A percentile compares a stretch with the other conserved stretches of the same genome.
phyloP scores from a whole-genome alignment of 768 basidiomycete species.

The Mycena albidolilacea region DNA sequence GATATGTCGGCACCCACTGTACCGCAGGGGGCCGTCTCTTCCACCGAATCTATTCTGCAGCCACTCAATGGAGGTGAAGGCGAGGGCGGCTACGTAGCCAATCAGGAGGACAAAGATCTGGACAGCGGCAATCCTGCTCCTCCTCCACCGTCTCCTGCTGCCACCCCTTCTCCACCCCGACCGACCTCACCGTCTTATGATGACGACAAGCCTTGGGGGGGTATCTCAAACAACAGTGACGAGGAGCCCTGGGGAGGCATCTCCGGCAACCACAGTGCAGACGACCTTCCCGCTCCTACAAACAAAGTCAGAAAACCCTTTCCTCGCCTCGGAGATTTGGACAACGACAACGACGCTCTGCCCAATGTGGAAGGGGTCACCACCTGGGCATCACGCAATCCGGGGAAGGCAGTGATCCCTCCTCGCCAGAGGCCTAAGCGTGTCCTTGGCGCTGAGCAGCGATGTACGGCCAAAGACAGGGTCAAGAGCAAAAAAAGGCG shows the following conservation, averaged over 20 bases:
- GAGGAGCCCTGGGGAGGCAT: constrained; percentile 1
- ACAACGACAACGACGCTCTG: background rate
- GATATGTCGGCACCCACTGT: background rate
- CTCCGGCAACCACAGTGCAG: background rate
- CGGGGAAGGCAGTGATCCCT: background rate
- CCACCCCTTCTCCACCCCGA: background rate
- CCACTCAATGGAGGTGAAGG: background rate
- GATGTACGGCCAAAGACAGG: background rate
- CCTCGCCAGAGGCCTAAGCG: background rate
- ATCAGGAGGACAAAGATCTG: background rate
- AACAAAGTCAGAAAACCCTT: background rate
- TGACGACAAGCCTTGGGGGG: background rate
- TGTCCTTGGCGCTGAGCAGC: background rate
- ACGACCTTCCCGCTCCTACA: background rate
- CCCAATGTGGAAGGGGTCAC: background rate
- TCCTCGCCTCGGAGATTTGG: background rate
- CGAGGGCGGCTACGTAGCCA: background rate
- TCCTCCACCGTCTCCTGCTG: background rate
- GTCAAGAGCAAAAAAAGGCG: background rate
- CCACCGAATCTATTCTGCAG: background rate
- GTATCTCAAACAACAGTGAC: background rate
- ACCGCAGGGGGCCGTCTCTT: background rate
- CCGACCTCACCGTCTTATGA: background rate
- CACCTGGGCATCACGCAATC: background rate
- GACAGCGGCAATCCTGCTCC: background rate